phyloP scores from a whole-genome alignment of 1,139 yeast genomes.

The Blastobotrys arbuscula region DNA sequence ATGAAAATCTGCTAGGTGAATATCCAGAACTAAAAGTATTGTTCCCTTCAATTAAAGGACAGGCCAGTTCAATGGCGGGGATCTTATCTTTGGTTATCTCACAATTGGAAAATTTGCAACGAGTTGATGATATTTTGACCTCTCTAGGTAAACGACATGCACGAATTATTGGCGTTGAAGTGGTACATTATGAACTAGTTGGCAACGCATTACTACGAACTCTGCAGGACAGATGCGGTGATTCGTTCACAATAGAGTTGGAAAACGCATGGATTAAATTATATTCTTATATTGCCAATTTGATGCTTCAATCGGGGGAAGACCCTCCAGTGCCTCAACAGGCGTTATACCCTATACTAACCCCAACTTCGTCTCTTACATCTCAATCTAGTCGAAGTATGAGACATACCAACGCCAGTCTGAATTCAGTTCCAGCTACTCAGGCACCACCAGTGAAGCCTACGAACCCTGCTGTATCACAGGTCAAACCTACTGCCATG shows the following conservation, averaged over 20 bases:
- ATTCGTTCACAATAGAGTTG: slow-evolving; percentile 43
- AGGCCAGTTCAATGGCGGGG: slow-evolving; percentile 76
- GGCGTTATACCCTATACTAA: slow-evolving; percentile 22
- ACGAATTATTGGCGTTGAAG: slow-evolving; percentile 68
- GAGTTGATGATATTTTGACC: slow-evolving; percentile 54
- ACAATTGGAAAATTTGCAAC: slow-evolving; percentile 39
- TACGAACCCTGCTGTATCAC: slow-evolving; percentile 1
- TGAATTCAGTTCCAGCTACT: neutral
- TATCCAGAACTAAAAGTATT: slow-evolving; percentile 49
- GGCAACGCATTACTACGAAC: slow-evolving; percentile 75
- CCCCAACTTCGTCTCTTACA: slow-evolving; percentile 16
- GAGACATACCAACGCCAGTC: neutral
- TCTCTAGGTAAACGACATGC: slow-evolving; percentile 72
- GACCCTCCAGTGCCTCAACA: slow-evolving; percentile 43
- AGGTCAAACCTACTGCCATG: slow-evolving; percentile 3
- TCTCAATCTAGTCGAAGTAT: slow-evolving; percentile 12
- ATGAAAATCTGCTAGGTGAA: slow-evolving; percentile 51
- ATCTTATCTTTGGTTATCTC: slow-evolving; percentile 60
- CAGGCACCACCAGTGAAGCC: slow-evolving; percentile 3
- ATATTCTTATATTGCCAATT: slow-evolving; percentile 53
- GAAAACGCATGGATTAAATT: slow-evolving; percentile 67
- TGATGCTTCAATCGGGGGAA: slow-evolving; percentile 57
- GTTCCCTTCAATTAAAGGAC: slow-evolving; percentile 63
- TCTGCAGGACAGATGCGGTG: slow-evolving; percentile 60
- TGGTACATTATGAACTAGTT: slow-evolving; percentile 68